Evolutionary conservation across 805 yeast species (phyloP).

Genomic region (Ogataea pignaliae): DNA sequence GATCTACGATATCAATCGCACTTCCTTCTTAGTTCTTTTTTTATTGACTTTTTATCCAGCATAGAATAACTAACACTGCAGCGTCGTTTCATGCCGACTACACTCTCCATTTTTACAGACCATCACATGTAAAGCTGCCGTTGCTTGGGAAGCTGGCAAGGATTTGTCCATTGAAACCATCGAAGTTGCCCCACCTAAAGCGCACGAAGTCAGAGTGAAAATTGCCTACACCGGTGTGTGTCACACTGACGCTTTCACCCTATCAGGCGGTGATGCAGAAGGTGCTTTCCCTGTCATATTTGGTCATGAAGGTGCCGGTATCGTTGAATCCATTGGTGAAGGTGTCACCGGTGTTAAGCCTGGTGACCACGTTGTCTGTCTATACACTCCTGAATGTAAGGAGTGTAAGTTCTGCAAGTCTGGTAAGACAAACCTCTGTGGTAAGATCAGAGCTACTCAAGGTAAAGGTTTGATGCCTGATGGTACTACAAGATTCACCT

Average conservation of each 20-base stretch:
- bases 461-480: constrained; percentile 99
- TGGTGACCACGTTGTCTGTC: constrained; percentile 91
- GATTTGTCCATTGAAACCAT: constrained; percentile 74
- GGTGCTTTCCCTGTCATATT: constrained; percentile 90
- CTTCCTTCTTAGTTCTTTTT: not conserved
- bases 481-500: constrained; percentile 87
- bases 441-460: constrained; percentile 93
- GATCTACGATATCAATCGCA: not conserved
- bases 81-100: not conserved
- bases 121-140: constrained; percentile 91
- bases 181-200: constrained; percentile 90
- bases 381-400: constrained; percentile 95
- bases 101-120: constrained; percentile 15
- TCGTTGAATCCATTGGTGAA: constrained; percentile 92
- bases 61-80: not conserved
- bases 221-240: constrained; percentile 89
- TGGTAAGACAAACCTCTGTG: constrained; percentile 96
- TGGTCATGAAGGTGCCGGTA: constrained; percentile 99
- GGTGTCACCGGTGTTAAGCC: constrained; percentile 85
- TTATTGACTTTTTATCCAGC: not conserved
- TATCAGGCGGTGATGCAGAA: constrained; percentile 93
- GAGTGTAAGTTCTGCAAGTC: constrained; percentile 93
- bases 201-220: constrained; percentile 95
- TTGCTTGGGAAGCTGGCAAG: constrained; percentile 93
- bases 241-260: constrained; percentile 96